These are phyloP conservation scores for Symbiodinium natans DNA, from an alignment of 73 alveolate species.

Conservation along the genomic window DNA sequence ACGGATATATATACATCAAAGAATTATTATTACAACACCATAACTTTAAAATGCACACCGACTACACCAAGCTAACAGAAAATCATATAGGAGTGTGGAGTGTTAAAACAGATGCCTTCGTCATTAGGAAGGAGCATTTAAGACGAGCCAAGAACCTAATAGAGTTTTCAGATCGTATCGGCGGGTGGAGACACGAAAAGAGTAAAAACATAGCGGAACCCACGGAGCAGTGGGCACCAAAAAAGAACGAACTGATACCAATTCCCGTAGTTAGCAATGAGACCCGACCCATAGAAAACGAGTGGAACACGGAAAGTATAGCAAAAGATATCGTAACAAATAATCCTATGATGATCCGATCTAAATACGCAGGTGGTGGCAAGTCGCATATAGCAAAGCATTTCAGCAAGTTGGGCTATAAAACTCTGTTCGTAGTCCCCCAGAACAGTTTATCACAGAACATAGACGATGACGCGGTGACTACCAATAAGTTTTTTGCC, in stretches of 20 bases:
- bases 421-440: not conserved
- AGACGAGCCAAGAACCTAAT: not conserved
- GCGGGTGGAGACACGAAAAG: too few relatives aligned
- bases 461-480: not conserved
- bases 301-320: too few relatives aligned
- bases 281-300: slow-evolving; percentile 1
- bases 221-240: too few relatives aligned
- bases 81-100: not conserved
- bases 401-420: not conserved
- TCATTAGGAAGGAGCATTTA: not conserved
- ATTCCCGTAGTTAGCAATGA: not conserved
- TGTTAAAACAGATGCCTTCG: slow-evolving; percentile 33
- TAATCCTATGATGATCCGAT: too few relatives aligned
- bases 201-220: too few relatives aligned
- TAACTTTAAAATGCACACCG: not conserved
- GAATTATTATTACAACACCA: slow-evolving; percentile 9
- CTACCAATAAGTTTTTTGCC: not conserved
- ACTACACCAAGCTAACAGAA: slow-evolving; percentile 4
- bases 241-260: too few relatives aligned
- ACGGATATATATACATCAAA: slow-evolving; percentile 5
- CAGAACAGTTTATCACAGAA: slow-evolving; percentile 6
- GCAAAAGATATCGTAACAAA: too few relatives aligned
- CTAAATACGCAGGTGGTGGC: not conserved
- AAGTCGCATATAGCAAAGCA: slow-evolving; percentile 6
- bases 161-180: not conserved